Evolutionary conservation across 352 stramenopile genomes (phyloP).

Genomic region (Phytophthora hibernalis): DNA sequence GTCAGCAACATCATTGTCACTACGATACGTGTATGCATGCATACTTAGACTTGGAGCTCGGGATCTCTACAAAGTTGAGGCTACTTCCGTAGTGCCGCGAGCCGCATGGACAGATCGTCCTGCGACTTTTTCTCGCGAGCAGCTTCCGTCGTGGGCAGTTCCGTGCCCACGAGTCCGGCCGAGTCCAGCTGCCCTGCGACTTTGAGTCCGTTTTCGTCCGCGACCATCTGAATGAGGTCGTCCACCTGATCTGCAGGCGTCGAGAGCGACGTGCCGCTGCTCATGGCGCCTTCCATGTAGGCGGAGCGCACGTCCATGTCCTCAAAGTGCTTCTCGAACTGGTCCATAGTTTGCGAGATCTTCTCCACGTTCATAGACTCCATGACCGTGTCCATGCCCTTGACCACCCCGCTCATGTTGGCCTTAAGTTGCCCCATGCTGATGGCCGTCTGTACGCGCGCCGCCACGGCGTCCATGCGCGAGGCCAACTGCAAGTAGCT

Average conservation of each 20-base stretch:
- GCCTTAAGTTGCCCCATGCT: constrained; percentile 94
- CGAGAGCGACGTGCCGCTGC: constrained; percentile 93
- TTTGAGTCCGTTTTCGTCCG: constrained; percentile 97
- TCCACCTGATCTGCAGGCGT: constrained; percentile 98
- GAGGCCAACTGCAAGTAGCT: constrained; percentile 96
- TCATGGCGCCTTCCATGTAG: constrained; percentile 99
- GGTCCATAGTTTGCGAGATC: constrained; percentile 97
- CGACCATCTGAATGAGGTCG: constrained; percentile 97
- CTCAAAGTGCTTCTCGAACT: constrained; percentile 99
- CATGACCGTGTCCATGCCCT: constrained; percentile 97
- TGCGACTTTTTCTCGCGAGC: constrained; percentile 82
- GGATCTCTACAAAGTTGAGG: not conserved
- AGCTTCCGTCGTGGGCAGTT: constrained; percentile 68
- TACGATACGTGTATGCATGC: constrained; percentile 17
- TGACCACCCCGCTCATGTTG: constrained; percentile 97
- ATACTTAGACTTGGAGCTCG: constrained; percentile 24
- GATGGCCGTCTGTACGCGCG: constrained; percentile 97
- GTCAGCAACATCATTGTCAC: not conserved
- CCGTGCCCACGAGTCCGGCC: constrained; percentile 87
- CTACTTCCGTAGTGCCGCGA: constrained; percentile 84
- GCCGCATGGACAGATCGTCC: constrained; percentile 83
- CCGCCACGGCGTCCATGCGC: constrained; percentile 96
- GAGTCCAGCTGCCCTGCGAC: constrained; percentile 94
- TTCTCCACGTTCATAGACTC: constrained; percentile 98
- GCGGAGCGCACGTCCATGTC: constrained; percentile 97